Base-by-base conservation (phyloP, 257 asterid species). In the Forsythia viridissima region DNA sequence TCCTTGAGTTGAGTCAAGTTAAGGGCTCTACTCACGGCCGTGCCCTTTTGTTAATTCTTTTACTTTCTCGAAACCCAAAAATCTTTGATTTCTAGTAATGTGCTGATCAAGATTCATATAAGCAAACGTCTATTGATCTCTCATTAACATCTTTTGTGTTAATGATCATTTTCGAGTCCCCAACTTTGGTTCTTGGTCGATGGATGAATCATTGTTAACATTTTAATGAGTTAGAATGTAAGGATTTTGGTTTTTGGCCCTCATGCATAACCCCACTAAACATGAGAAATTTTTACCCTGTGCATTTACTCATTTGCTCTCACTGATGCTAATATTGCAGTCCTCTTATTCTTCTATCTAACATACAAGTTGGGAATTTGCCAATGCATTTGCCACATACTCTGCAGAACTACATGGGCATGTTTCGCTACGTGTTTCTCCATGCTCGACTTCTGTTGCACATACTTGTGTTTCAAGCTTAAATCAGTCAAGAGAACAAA, bases 341-440 rank as follows among this genome's bases (percentile, higher is more conserved):
- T 92, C 52, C 84, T 92, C 34, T 73, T 92, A 24, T 91, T 91
- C 90, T 83, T 92, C 66, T 94, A 88, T 74, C 81, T 94, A n/a
- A n/a, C 90, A 38, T 90, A 80, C 92, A 91, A 88, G 84, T 76
- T 94, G 86, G 97, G 97, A 8, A 87, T 94, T 79, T 89, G 91
- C 77, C 92, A 86, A 76, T 92, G 97, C 90, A 84, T 92, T 63
- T 87, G 90, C 74, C 88, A 48, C 55, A 82, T 76, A 15, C 65
- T 89, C 24, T 88, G 85, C 66, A 84, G 90, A 86, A 46, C 82
- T 24, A 69, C 78, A 30, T 85, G 91, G 90, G 89, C 92, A 36
- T 88, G 89, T 69, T 87, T 88, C 51, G 69, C 88, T 0, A 82
- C 91, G 12, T 91, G 82, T 41, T 88, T 92, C 81, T 84, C 89